Base-by-base conservation (phyloP, 495 filamentous ascomycete species). In the Penicillium mononematosum region DNA sequence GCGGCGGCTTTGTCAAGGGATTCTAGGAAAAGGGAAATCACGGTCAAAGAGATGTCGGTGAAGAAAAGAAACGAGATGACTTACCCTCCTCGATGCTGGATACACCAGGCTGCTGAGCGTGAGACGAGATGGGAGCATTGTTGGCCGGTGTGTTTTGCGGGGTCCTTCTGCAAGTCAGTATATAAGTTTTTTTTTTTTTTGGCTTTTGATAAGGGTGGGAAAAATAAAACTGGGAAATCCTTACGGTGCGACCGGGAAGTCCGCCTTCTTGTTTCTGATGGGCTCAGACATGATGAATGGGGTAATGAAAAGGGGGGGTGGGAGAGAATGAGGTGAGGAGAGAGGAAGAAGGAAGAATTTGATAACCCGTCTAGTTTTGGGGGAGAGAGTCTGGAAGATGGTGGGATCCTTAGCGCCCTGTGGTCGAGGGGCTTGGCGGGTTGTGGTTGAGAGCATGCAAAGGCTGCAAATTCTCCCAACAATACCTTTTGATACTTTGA, bases 31-130 rank as follows among this genome's bases (percentile, higher is more conserved):
- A 34, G 16, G 0, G 3, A 25, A 50, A 34, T 45, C 39, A 58
- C 46, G 52, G 58, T 66, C 58, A 68, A 56, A 43, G 39, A 38
- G 22, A 20, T 27, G 17, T 12, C 46, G 27, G 56, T 36, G 4
- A 53, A 59, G 56, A 63, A 32, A 43, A 34, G 58, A 59, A 58
- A 58, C 66, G 12, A 17, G 12, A 17, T n/a, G 9, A 80, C 81
- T 67, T 74, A 97, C 94, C 94, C 86, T 99, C 95, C 76, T 92
- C 90, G 79, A 99, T 97, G 75, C 91, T 98, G 59, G 90, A 81
- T 62, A 99, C 87, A 49, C 89, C 88, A 56, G 95, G 95, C 77
- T 96, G 90, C 78, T 96, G 91, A 59, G 94, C 94, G 76, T 95
- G 93, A 52, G 95, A 98, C 17, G 91, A 95, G 73, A 99, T 99